Percentiles rank a stretch among this genome's conserved stretches.
phyloP scores from a whole-genome alignment of 306 rosid genomes.

The Datisca glomerata region DNA sequence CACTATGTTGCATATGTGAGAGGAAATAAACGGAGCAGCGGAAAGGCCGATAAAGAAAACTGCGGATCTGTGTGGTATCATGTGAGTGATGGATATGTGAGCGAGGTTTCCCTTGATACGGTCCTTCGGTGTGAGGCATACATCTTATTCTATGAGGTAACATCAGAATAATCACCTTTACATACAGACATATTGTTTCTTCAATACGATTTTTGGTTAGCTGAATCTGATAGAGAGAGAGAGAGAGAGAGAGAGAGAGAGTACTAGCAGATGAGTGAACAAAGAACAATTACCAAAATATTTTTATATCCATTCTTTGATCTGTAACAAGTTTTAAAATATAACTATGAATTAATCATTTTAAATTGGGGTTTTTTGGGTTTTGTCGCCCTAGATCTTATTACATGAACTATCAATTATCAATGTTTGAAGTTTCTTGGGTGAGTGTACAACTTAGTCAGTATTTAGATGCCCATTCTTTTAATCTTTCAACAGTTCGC shows the following conservation, averaged over 20 bases:
- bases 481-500: too few relatives aligned
- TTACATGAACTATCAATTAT: too few relatives aligned
- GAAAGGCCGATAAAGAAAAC: constrained; percentile 28
- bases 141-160: constrained; percentile 71
- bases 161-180: too few relatives aligned
- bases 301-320: too few relatives aligned
- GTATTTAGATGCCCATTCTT: too few relatives aligned
- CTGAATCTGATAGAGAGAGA: not conserved
- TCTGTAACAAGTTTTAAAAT: too few relatives aligned
- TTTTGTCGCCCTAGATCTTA: too few relatives aligned
- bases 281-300: not conserved
- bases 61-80: constrained; percentile 57
- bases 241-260: constrained; percentile 1
- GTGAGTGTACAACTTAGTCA: too few relatives aligned
- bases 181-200: too few relatives aligned
- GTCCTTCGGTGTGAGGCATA: constrained; percentile 83
- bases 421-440: too few relatives aligned
- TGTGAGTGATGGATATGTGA: constrained; percentile 63
- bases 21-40: constrained; percentile 47
- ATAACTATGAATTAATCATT: too few relatives aligned
- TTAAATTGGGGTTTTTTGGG: too few relatives aligned
- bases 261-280: not conserved
- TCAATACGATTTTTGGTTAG: not conserved
- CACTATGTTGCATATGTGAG: constrained; percentile 87
- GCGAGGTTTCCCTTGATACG: constrained; percentile 46